A percentile compares a stretch with the other conserved stretches of the same genome.
phyloP scores from a whole-genome alignment of 192 early-diverging fungal species.

The Mortierella claussenii region DNA sequence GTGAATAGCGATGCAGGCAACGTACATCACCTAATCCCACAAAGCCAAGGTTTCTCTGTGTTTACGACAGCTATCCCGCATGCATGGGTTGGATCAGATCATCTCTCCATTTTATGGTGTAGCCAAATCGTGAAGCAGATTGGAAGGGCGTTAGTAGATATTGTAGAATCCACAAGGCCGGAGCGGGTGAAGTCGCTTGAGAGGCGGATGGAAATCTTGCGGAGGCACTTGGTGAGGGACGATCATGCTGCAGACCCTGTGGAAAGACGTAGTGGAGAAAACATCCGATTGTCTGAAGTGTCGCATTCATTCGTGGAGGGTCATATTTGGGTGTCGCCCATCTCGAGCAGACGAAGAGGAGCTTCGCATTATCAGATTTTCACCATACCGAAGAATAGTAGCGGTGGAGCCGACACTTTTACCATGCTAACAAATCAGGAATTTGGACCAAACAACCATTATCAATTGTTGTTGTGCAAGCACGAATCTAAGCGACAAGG shows the following conservation, averaged over 20 bases:
- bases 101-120: conserved; percentile 92
- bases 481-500: conserved; percentile 3
- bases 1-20: conserved; percentile 83
- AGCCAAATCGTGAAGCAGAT: conserved; percentile 85
- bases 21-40: conserved; percentile 70
- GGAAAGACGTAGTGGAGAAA: neutral
- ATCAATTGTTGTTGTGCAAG: conserved; percentile 59
- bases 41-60: conserved; percentile 77
- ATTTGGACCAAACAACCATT: conserved; percentile 24
- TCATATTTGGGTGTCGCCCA: conserved; percentile 30
- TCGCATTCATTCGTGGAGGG: conserved; percentile 34
- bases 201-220: conserved; percentile 73
- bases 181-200: conserved; percentile 68
- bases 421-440: conserved; percentile 52
- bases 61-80: conserved; percentile 81
- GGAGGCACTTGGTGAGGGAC: conserved; percentile 55
- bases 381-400: conserved; percentile 34
- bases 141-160: conserved; percentile 61
- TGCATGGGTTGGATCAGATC: conserved; percentile 91
- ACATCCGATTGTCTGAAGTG: conserved; percentile 8
- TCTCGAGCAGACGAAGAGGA: neutral
- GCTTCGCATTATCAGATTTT: conserved; percentile 44
- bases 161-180: conserved; percentile 68
- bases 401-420: conserved; percentile 41
- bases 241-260: neutral